phyloP scores from a whole-genome alignment of 108 stramenopile species.

The Mediolabrus comicus region DNA sequence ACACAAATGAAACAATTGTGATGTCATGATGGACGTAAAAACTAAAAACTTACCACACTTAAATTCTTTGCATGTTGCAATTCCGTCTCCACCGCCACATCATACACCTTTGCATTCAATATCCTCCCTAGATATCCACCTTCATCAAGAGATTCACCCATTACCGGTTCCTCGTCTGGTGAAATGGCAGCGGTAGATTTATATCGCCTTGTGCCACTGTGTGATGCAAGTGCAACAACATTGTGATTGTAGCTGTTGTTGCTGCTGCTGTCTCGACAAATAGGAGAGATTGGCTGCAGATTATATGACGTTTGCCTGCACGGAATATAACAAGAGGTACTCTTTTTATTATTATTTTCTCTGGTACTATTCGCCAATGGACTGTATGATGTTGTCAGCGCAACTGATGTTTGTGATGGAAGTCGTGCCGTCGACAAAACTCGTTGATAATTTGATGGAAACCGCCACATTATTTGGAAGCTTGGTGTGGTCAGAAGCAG shows the following conservation, averaged over 20 bases:
- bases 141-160: slow-evolving; percentile 16
- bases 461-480: neutral
- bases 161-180: neutral
- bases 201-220: neutral
- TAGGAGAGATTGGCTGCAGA: too few species aligned
- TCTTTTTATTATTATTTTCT: too few species aligned
- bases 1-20: too few species aligned
- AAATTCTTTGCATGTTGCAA: slow-evolving; percentile 90
- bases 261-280: too few species aligned
- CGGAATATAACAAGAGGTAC: neutral
- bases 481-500: too few species aligned
- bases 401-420: neutral
- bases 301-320: neutral
- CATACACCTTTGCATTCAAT: slow-evolving; percentile 94
- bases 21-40: too few species aligned
- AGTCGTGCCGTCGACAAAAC: neutral
- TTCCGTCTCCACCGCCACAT: slow-evolving; percentile 92
- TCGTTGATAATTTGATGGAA: neutral
- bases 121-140: slow-evolving; percentile 83
- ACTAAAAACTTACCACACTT: slow-evolving; percentile 52
- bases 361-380: neutral
- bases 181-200: neutral
- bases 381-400: neutral
- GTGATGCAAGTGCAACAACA: neutral
- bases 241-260: neutral